Evolutionary conservation across 192 early-diverging fungal genomes (phyloP).

Genomic region (Backusella sp.): DNA sequence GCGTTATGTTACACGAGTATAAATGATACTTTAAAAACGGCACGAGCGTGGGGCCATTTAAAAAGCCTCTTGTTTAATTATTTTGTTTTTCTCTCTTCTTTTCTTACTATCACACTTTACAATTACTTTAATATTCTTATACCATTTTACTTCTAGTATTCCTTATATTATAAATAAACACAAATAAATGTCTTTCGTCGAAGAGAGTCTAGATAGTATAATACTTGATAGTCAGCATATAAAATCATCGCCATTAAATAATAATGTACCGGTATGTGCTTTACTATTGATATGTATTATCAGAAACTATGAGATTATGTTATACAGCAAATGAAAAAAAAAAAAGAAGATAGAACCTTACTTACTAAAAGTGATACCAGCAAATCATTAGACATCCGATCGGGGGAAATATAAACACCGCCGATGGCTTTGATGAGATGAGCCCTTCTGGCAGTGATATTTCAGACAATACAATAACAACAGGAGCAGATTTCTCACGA

Average conservation of each 20-base stretch:
- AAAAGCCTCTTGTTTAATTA: background rate
- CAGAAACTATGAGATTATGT: background rate
- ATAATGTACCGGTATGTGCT: background rate
- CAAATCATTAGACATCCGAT: background rate
- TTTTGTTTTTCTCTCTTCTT: background rate
- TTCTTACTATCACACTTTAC: background rate
- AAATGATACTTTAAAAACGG: slow-evolving; percentile 1
- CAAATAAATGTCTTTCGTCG: background rate
- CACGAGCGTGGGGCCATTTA: background rate
- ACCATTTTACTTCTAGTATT: background rate
- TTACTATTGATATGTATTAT: background rate
- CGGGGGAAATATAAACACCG: background rate
- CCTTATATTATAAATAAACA: background rate
- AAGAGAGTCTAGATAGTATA: background rate
- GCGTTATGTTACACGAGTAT: background rate
- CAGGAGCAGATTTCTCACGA: background rate
- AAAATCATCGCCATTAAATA: background rate
- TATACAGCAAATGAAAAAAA: background rate
- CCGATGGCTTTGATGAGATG: background rate
- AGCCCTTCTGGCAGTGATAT: background rate
- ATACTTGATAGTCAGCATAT: background rate
- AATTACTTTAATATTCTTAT: background rate
- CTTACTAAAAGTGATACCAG: background rate
- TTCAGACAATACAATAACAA: background rate
- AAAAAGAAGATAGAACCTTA: background rate